phyloP scores from a whole-genome alignment of 1,284 basidiomycete genomes.

The Macrocystidia cucumis region DNA sequence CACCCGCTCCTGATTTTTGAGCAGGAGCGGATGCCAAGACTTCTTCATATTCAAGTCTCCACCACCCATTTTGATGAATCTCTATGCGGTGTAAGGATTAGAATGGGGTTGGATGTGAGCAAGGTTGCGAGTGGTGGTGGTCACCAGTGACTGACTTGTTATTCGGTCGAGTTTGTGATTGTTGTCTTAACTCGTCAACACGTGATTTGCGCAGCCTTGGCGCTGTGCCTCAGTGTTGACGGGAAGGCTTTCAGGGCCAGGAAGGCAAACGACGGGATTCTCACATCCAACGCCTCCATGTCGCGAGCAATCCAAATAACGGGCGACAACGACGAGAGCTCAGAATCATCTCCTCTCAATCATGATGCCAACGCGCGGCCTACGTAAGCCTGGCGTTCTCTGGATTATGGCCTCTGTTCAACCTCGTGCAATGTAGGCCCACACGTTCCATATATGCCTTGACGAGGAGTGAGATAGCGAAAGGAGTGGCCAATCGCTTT shows the following conservation, averaged over 20 bases:
- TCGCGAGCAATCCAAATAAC: conserved; percentile 10
- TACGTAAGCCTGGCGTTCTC: conserved; percentile 13
- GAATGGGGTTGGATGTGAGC: conserved; percentile 5
- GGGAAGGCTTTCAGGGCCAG: too few species aligned
- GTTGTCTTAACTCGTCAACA: conserved; percentile 6
- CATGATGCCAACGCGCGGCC: conserved; percentile 15
- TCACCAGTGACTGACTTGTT: not conserved
- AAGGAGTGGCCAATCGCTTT: conserved; percentile 79
- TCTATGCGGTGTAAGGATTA: conserved; percentile 6
- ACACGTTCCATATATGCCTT: conserved; percentile 76
- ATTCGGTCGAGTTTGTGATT: conserved; percentile 6
- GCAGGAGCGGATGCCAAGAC: conserved; percentile 97
- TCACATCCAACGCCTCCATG: conserved; percentile 12
- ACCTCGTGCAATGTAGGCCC: conserved; percentile 32
- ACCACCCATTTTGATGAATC: conserved; percentile 66
- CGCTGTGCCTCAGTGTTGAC: too few species aligned
- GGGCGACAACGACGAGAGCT: conserved; percentile 15
- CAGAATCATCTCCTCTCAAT: conserved; percentile 24
- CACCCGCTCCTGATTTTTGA: conserved; percentile 98
- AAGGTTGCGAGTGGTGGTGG: not conserved
- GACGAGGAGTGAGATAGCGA: conserved; percentile 70
- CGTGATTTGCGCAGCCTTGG: too few species aligned
- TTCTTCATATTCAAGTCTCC: conserved; percentile 97
- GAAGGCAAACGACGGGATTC: too few species aligned
- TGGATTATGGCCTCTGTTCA: conserved; percentile 3